These are phyloP conservation scores for Zygosaccharomyces bailii DNA, from an alignment of 805 yeast genomes.

Conservation along the genomic window DNA sequence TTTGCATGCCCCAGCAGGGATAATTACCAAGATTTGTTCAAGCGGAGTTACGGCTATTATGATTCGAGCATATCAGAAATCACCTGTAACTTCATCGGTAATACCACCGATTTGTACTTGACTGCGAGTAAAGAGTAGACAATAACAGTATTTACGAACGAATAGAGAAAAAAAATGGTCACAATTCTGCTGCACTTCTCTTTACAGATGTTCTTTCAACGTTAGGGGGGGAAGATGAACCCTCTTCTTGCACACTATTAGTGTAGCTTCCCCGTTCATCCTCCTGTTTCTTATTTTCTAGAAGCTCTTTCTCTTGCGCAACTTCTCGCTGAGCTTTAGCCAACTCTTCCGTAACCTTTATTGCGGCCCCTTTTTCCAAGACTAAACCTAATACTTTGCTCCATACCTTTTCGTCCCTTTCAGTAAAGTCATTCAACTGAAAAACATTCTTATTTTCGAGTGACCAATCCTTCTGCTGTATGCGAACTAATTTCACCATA, in stretches of 20 bases:
- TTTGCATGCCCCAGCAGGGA: conserved; percentile 65
- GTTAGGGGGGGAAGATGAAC: background rate
- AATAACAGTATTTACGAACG: background rate
- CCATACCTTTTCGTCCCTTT: conserved; percentile 65
- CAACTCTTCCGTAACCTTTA: conserved; percentile 42
- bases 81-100: conserved; percentile 44
- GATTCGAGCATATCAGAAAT: conserved; percentile 21
- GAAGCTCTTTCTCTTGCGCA: conserved; percentile 3
- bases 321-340: conserved; percentile 29
- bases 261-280: conserved; percentile 5
- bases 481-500: conserved; percentile 78
- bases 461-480: conserved; percentile 81
- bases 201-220: conserved; percentile 8
- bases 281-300: conserved; percentile 6
- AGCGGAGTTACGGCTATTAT: conserved; percentile 33
- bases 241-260: background rate
- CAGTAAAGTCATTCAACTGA: conserved; percentile 59
- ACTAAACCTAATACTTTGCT: conserved; percentile 56
- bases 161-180: background rate
- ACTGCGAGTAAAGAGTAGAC: conserved; percentile 2
- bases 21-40: conserved; percentile 18
- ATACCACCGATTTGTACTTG: conserved; percentile 16
- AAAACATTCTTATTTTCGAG: conserved; percentile 65
- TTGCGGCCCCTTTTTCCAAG: conserved; percentile 43
- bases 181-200: background rate